phyloP scores from a whole-genome alignment of 257 asterid genomes.

The Nicotiana paniculata region DNA sequence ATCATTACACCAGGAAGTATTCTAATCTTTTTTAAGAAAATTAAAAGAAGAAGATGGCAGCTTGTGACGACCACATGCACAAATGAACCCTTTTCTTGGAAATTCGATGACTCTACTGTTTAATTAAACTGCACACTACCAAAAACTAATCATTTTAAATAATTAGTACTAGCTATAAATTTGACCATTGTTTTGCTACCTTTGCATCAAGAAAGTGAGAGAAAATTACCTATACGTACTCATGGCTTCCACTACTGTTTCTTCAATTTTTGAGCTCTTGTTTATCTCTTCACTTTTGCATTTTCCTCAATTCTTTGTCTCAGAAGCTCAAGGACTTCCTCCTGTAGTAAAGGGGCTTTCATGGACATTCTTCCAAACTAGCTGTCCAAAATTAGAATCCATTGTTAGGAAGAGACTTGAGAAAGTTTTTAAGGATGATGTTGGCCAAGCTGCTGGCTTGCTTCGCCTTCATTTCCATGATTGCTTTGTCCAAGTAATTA shows the following conservation, averaged over 20 bases:
- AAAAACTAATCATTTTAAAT: background rate
- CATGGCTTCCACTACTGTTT: slow-evolving; percentile 5
- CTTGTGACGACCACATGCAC: background rate
- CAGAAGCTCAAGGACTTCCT: slow-evolving; percentile 25
- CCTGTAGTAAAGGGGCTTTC: slow-evolving; percentile 49
- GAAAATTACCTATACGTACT: background rate
- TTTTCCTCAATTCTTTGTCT: slow-evolving; percentile 4
- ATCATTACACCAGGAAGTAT: background rate
- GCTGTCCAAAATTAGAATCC: slow-evolving; percentile 47
- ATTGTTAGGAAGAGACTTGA: slow-evolving; percentile 35
- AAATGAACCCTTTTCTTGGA: background rate
- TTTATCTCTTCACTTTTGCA: slow-evolving; percentile 16
- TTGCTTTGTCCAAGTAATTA: slow-evolving; percentile 51
- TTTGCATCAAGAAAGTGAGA: background rate
- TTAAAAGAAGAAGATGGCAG: background rate
- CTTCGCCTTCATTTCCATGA: slow-evolving; percentile 73
- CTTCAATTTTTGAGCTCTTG: slow-evolving; percentile 10
- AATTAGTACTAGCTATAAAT: background rate
- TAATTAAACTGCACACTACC: background rate
- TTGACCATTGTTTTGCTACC: background rate
- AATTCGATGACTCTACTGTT: background rate
- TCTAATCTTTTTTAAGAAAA: background rate
- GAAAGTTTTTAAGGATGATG: slow-evolving; percentile 36
- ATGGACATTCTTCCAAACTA: slow-evolving; percentile 30
- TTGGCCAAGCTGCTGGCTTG: slow-evolving; percentile 72